Percentiles rank a stretch among this genome's conserved stretches.
Conservation (phyloP, 768 basidiomycete species). For the Hygrocybe coccinea region DNA sequence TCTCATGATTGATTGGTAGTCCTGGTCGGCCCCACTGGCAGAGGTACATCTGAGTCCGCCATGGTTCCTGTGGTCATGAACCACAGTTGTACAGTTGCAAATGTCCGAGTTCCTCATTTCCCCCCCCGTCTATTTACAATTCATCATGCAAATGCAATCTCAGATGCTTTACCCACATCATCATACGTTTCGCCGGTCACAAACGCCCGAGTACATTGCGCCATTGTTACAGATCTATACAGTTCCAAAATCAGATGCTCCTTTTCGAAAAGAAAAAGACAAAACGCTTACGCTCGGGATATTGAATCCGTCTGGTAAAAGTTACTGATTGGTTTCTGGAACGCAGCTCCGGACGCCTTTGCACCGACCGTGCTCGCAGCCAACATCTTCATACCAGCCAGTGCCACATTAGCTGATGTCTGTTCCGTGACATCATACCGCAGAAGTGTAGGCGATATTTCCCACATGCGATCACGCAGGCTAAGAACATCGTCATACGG, state of each 20-base stretch:
- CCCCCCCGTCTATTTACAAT: neutral
- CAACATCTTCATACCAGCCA: slow-evolving; percentile 62
- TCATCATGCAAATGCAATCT: slow-evolving; percentile 39
- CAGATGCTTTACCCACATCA: slow-evolving; percentile 42
- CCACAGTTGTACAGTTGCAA: too few species aligned
- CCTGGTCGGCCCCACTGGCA: too few species aligned
- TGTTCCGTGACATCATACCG: slow-evolving; percentile 78
- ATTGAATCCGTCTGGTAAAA: slow-evolving; percentile 98
- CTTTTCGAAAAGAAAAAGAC: neutral
- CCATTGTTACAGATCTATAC: slow-evolving; percentile 88
- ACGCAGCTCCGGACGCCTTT: slow-evolving; percentile 53
- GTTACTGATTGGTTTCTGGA: slow-evolving; percentile 80
- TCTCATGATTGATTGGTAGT: too few species aligned
- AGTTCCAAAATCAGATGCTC: slow-evolving; percentile 1
- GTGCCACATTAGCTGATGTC: slow-evolving; percentile 67
- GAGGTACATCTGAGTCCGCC: too few species aligned
- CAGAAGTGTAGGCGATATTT: slow-evolving; percentile 85
- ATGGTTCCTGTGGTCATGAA: too few species aligned
- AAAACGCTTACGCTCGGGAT: slow-evolving; percentile 74
- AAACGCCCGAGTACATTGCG: slow-evolving; percentile 85
- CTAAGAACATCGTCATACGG: slow-evolving; percentile 85
- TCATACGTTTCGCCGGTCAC: slow-evolving; percentile 67
- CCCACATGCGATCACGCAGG: slow-evolving; percentile 93
- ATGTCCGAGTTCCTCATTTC: neutral
- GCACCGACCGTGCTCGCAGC: slow-evolving; percentile 46